These are phyloP conservation scores for Anthracocystis panici-leucophaei DNA, from an alignment of 1,284 basidiomycete species.

Conservation along the genomic window DNA sequence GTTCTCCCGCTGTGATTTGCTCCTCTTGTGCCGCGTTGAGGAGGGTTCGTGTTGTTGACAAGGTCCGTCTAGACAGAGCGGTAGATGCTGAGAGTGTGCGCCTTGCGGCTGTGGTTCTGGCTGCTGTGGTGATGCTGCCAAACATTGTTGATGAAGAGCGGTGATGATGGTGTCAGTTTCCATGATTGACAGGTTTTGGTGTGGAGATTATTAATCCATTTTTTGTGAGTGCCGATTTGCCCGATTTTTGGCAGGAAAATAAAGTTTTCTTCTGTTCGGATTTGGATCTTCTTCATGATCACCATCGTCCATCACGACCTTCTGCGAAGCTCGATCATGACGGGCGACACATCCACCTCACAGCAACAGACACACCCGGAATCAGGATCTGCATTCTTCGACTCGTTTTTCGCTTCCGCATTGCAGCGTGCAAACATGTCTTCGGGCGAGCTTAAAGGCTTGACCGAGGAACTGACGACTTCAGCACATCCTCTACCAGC, in stretches of 20 bases:
- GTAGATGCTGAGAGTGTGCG: background rate
- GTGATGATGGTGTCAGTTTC: background rate
- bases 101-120: background rate
- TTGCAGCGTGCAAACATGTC: conserved; percentile 50
- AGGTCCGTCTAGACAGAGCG: background rate
- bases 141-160: conserved; percentile 1
- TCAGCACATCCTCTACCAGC: conserved; percentile 27
- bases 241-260: too few species aligned
- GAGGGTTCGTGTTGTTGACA: background rate
- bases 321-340: background rate
- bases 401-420: conserved; percentile 50
- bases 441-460: conserved; percentile 28
- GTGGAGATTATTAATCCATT: conserved; percentile 4
- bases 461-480: conserved; percentile 9
- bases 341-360: background rate
- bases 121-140: conserved; percentile 15
- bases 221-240: background rate
- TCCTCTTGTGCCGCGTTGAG: conserved; percentile 9
- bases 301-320: conserved; percentile 9
- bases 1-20: conserved; percentile 36
- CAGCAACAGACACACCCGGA: conserved; percentile 1
- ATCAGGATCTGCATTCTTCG: conserved; percentile 45
- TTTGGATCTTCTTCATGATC: too few species aligned
- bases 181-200: too few species aligned
- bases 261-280: too few species aligned